These are phyloP conservation scores for Heterobasidion irregulare DNA, from an alignment of 1,284 basidiomycete genomes.

Conservation along the genomic window DNA sequence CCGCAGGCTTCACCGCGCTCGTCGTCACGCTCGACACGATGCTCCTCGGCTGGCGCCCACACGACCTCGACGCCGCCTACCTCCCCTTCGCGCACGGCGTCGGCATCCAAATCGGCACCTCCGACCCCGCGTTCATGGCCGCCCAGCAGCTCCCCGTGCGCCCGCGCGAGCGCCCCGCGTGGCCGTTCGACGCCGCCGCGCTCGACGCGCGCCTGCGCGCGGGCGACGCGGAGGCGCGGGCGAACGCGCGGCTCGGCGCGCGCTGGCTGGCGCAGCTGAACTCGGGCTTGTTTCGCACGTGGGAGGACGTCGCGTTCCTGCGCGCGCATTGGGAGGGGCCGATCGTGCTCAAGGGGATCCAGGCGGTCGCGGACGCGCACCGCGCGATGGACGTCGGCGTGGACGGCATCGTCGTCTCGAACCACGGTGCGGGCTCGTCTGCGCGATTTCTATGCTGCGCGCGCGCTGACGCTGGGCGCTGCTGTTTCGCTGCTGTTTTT, in stretches of 20 bases:
- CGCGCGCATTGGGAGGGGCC: conserved; percentile 64
- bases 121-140: conserved; percentile 69
- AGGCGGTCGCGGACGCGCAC: conserved; percentile 57
- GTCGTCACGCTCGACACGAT: conserved; percentile 67
- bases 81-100: conserved; percentile 56
- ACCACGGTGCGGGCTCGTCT: conserved; percentile 49
- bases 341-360: conserved; percentile 66
- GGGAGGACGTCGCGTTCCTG: conserved; percentile 60
- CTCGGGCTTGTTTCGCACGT: conserved; percentile 49
- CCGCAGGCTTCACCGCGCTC: conserved; percentile 55
- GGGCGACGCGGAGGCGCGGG: conserved; percentile 37
- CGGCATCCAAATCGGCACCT: conserved; percentile 47
- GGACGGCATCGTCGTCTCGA: conserved; percentile 75
- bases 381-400: conserved; percentile 56
- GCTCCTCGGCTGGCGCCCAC: conserved; percentile 59
- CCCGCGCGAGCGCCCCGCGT: conserved; percentile 30
- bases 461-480: background rate
- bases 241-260: conserved; percentile 34
- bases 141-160: conserved; percentile 34
- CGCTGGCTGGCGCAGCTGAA: conserved; percentile 51
- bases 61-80: conserved; percentile 52
- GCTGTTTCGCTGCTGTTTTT: background rate
- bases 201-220: conserved; percentile 27
- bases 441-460: background rate
- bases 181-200: conserved; percentile 48